These are phyloP conservation scores for Zea luxurians DNA, from an alignment of 176 grass and related monocot species.

Conservation along the genomic window DNA sequence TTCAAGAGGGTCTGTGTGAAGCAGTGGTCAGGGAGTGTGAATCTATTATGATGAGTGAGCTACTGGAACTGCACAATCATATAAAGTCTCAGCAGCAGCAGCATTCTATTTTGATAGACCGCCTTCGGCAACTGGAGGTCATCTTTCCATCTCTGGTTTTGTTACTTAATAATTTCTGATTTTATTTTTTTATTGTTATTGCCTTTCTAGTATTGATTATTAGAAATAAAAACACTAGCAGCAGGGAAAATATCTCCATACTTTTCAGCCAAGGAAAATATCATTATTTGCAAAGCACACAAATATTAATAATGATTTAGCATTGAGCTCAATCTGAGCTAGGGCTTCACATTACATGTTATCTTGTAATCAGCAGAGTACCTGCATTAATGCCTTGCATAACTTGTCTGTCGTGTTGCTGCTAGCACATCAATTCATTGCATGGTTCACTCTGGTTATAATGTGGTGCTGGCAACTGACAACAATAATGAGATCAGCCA, in stretches of 20 bases:
- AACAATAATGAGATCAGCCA: conserved; percentile 19
- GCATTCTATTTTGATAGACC: conserved; percentile 82
- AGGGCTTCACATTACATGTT: background rate
- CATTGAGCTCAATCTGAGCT: conserved; percentile 1
- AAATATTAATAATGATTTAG: background rate
- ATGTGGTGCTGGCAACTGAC: background rate
- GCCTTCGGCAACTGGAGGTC: conserved; percentile 88
- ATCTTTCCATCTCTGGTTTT: conserved; percentile 40
- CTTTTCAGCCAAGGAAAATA: background rate
- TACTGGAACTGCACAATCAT: conserved; percentile 71
- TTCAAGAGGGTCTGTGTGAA: conserved; percentile 73
- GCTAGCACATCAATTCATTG: background rate
- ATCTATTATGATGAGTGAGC: conserved; percentile 79
- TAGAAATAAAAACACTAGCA: background rate
- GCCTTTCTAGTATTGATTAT: background rate
- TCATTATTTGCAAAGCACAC: background rate
- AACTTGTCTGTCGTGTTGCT: conserved; percentile 10
- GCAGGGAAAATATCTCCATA: conserved; percentile 11
- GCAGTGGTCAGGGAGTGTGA: conserved; percentile 74
- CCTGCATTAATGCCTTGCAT: background rate
- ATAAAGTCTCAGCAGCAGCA: conserved; percentile 71
- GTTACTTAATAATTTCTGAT: conserved; percentile 29
- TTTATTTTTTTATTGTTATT: background rate
- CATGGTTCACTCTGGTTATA: background rate
- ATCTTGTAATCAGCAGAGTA: conserved; percentile 16